Base-by-base conservation (phyloP, 257 asterid species). In the Solanum raphanifolium region DNA sequence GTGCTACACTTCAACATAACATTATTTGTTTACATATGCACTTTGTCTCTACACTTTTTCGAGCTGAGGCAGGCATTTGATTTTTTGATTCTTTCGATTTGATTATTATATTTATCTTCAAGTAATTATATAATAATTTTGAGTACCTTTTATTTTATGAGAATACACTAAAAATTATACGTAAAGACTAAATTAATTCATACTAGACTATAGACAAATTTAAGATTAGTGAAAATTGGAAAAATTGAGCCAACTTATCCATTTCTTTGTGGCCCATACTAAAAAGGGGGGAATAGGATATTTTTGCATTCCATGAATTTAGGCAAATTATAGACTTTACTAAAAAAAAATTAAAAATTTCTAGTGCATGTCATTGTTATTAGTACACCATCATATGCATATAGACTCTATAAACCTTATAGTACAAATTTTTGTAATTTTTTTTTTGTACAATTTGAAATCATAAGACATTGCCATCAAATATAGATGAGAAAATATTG, bases 11-110 rank as follows among this genome's bases (percentile, higher is more conserved):
- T 93, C 94, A 90, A 89, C 83, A 31, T 58, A 86, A 38, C 83
- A 91, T 90, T 88, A 91, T 91, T 90, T 87, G 83, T 86, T 87
- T 87, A 43, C 92, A 79, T 86, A 83, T 83, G 84, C 46, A 82
- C 85, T 25, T 25, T 68, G 35, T 68, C 36, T 75, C 88, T 55
- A 87, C 83, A 35, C 48, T 23, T 36, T 2, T 35, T 72, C 6
- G 4, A 8, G 29, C 12, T 60, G 0, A 21, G 18, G 3, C 9
- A 29, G 9, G 0, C 20, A 15, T 66, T 1, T 2, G 10, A 25
- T 13, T 13, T 6, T 66, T 2, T 5, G 0, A 5, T 27, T 66
- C 2, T 7, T 66, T 62, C 7, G 2, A 5, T n/a, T 65, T 1
- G 15, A 23, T 21, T 60, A 65, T 65, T n/a, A n/a, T 72, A 32